These are phyloP conservation scores for Rhizopogon vinicolor DNA, from an alignment of 768 basidiomycete species.

Conservation along the genomic window DNA sequence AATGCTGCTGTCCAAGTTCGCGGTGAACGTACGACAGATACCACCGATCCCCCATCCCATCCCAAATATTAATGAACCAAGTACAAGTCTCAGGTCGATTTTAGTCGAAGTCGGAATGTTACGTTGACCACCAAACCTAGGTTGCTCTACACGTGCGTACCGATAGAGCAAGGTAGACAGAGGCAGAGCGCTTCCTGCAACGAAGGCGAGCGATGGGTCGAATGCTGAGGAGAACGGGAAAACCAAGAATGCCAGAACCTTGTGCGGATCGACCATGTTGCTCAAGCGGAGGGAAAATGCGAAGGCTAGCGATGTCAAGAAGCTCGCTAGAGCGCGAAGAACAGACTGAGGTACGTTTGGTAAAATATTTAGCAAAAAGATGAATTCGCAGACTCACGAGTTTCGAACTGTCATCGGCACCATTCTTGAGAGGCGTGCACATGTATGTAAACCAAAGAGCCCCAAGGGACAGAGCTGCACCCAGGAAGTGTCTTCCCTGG, in stretches of 20 bases:
- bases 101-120: constrained; percentile 33
- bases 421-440: neutral
- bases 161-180: constrained; percentile 40
- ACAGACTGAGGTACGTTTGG: constrained; percentile 5
- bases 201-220: constrained; percentile 51
- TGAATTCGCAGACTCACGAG: neutral
- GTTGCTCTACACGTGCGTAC: constrained; percentile 29
- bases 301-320: constrained; percentile 45
- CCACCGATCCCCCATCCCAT: constrained; percentile 60
- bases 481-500: constrained; percentile 26
- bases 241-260: constrained; percentile 49
- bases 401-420: too few relatives aligned
- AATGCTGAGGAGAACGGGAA: constrained; percentile 46
- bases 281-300: constrained; percentile 51
- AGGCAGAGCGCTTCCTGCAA: constrained; percentile 51
- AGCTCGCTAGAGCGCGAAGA: constrained; percentile 35
- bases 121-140: constrained; percentile 42
- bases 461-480: constrained; percentile 10
- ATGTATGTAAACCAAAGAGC: neutral
- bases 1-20: neutral
- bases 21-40: constrained; percentile 49
- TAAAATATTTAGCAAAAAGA: neutral
- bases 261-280: constrained; percentile 43
- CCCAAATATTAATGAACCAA: constrained; percentile 54
- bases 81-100: constrained; percentile 42